These are phyloP conservation scores for Globisporangium acanthophoron DNA, from an alignment of 352 stramenopile genomes.

Conservation along the genomic window DNA sequence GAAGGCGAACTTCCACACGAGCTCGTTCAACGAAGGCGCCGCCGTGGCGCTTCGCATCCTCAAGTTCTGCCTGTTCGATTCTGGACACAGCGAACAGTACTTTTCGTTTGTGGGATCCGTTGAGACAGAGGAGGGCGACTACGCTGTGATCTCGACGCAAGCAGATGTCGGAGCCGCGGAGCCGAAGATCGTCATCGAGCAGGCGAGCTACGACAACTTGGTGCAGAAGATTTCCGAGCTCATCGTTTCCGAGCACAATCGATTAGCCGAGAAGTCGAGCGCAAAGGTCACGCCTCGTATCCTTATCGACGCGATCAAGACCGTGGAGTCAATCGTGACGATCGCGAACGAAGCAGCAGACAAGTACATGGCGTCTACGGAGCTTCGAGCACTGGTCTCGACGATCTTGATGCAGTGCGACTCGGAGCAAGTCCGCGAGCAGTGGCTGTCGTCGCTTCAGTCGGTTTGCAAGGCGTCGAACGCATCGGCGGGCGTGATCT, in stretches of 20 bases:
- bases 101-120: slow-evolving; percentile 16
- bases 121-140: slow-evolving; percentile 15
- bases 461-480: slow-evolving; percentile 55
- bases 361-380: slow-evolving; percentile 53
- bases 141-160: slow-evolving; percentile 11
- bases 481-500: slow-evolving; percentile 38
- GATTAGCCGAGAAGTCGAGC: slow-evolving; percentile 18
- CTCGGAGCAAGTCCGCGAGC: slow-evolving; percentile 75
- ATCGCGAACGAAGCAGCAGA: slow-evolving; percentile 57
- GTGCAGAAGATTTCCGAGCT: slow-evolving; percentile 75
- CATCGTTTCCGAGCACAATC: slow-evolving; percentile 64
- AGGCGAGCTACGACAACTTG: slow-evolving; percentile 60
- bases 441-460: slow-evolving; percentile 80
- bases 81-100: slow-evolving; percentile 46
- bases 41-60: slow-evolving; percentile 79
- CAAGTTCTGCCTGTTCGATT: slow-evolving; percentile 81
- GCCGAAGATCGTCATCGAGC: slow-evolving; percentile 49
- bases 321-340: slow-evolving; percentile 70
- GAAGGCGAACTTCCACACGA: slow-evolving; percentile 54
- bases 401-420: slow-evolving; percentile 57
- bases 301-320: slow-evolving; percentile 82
- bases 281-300: slow-evolving; percentile 59
- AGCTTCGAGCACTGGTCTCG: slow-evolving; percentile 38
- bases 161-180: slow-evolving; percentile 12
- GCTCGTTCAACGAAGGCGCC: slow-evolving; percentile 79